Base-by-base conservation (phyloP, 139 green algal genomes). In the Chlorella sp. region DNA sequence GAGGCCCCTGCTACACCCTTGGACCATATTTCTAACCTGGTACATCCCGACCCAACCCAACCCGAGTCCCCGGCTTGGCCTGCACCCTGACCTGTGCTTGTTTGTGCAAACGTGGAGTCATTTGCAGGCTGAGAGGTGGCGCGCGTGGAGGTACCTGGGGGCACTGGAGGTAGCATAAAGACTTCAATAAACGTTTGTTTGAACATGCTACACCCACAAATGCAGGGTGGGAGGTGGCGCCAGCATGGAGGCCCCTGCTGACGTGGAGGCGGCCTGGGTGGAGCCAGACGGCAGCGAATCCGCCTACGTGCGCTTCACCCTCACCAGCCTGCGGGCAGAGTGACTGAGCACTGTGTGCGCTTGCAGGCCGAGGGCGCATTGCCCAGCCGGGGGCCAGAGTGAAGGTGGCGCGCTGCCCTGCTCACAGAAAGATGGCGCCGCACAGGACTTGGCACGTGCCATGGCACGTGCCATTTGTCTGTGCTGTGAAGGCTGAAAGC, bases 211-310 rank as follows among this genome's bases (percentile, higher is more conserved):
- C 30, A 24, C 73, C 61, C 18, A 12, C 21, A 34, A 21, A 26
- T 68, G 32, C 81, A 76, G 57, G 32, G 0, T 76, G n/a, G 32
- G 32, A 0, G 34, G 57, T 28, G n/a, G 57, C 57, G 18, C 11
- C n/a, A 75, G n/a, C 57, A 12, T 86, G 32, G 81, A 86, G 81
- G 34, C 53, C 4, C 81, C 81, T n/a, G 75, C 81, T 7, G 40
- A 57, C 1, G n/a, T 86, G 57, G 57, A 53, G n/a, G 81, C 81
- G 4, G 81, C 81, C 0, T 86, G 81, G 81, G n/a, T 76, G 32
- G 81, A 86, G 19, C 32, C n/a, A 32, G 57, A 86, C 48, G 81
- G 81, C 53, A 57, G n/a, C 57, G 80, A 71, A 30, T 86, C 75
- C 34, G 26, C 15, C 1, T 57, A 86, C 32, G 22, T 89, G 12